A percentile compares a stretch with the other conserved stretches of the same genome.
These are phyloP conservation scores for Entomortierella beljakovae DNA, from an alignment of 192 early-diverging fungal species.

Conservation along the genomic window DNA sequence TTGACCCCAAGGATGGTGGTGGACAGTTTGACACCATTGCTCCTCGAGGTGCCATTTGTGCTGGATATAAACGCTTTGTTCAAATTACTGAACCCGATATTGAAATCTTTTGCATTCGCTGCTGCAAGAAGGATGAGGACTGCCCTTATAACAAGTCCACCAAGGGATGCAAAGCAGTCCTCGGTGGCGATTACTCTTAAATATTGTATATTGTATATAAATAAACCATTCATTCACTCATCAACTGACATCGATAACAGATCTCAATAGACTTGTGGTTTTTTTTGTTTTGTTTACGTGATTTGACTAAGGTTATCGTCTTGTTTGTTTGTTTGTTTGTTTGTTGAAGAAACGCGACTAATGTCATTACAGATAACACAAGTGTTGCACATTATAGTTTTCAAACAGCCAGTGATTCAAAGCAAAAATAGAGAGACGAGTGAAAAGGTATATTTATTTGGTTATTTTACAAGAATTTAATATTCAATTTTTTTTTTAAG, in stretches of 20 bases:
- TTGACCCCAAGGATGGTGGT: slow-evolving; percentile 57
- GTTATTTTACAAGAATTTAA: too few species aligned
- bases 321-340: too few species aligned
- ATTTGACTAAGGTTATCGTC: too few species aligned
- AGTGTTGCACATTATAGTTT: too few species aligned
- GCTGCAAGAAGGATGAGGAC: slow-evolving; percentile 44
- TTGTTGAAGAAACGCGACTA: too few species aligned
- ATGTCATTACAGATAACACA: too few species aligned
- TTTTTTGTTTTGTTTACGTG: too few species aligned
- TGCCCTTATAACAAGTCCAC: slow-evolving; percentile 32
- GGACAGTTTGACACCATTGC: slow-evolving; percentile 64
- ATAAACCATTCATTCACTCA: not conserved
- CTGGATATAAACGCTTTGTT: slow-evolving; percentile 52
- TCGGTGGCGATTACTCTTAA: slow-evolving; percentile 35
- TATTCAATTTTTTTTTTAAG: slow-evolving; percentile 9
- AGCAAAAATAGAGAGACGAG: too few species aligned
- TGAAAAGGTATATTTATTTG: not conserved
- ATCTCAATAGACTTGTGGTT: not conserved
- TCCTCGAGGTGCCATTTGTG: slow-evolving; percentile 53
- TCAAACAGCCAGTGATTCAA: too few species aligned
- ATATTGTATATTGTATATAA: not conserved
- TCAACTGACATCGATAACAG: not conserved
- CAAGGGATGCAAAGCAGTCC: slow-evolving; percentile 28
- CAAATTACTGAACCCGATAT: slow-evolving; percentile 56
- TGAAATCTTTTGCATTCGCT: slow-evolving; percentile 59